These are phyloP conservation scores for Hordeum vulgare DNA, from an alignment of 176 grass and related monocot genomes.

Conservation along the genomic window DNA sequence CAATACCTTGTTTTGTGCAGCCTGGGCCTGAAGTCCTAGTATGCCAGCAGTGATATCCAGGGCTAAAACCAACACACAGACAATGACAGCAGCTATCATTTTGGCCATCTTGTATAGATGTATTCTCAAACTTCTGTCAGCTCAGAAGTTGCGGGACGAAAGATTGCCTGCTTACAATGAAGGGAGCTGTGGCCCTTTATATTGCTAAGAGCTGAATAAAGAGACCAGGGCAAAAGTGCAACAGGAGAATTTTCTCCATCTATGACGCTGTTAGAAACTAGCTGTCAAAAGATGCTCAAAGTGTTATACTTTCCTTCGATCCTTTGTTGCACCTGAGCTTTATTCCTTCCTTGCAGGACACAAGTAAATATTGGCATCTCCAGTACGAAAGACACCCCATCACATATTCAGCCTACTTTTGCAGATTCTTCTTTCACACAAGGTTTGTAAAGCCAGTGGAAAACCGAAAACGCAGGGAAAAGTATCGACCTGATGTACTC, in stretches of 20 bases:
- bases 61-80: constrained; percentile 72
- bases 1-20: constrained; percentile 78
- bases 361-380: constrained; percentile 75
- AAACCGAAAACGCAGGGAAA: constrained; percentile 8
- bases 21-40: constrained; percentile 80
- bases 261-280: constrained; percentile 37
- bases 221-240: constrained; percentile 21
- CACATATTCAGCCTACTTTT: constrained; percentile 34
- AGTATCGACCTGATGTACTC: not conserved
- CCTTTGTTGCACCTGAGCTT: constrained; percentile 34
- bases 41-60: constrained; percentile 85
- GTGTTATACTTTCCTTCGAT: constrained; percentile 51
- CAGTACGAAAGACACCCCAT: constrained; percentile 30
- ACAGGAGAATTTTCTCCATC: constrained; percentile 37
- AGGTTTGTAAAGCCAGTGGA: constrained; percentile 24
- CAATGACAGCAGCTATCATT: constrained; percentile 34
- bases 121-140: constrained; percentile 19
- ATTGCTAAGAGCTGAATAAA: constrained; percentile 35
- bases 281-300: constrained; percentile 71
- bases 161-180: constrained; percentile 24
- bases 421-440: constrained; percentile 38
- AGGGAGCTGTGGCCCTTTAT: constrained; percentile 27
- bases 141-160: constrained; percentile 21
- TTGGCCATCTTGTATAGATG: constrained; percentile 29
- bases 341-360: constrained; percentile 65